A percentile compares a stretch with the other conserved stretches of the same genome.
These are phyloP conservation scores for Fusarium cicatricum DNA, from an alignment of 2,329 filamentous ascomycete genomes.

Conservation along the genomic window DNA sequence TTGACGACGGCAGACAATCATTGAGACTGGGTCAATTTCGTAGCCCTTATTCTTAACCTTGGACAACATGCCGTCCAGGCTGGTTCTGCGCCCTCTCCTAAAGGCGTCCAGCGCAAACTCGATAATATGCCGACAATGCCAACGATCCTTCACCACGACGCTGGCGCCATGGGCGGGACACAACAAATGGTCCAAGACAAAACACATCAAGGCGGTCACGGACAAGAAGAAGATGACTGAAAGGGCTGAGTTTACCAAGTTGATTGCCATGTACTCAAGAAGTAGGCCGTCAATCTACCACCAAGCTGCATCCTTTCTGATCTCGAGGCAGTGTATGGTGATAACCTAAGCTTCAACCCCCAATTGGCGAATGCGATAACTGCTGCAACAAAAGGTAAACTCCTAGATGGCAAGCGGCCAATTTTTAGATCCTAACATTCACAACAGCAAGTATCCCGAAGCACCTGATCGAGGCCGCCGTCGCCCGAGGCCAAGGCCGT, in stretches of 20 bases:
- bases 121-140: constrained; percentile 56
- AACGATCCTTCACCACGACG: constrained; percentile 58
- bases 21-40: neutral
- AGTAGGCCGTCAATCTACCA: constrained; percentile 54
- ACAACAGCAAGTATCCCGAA: constrained; percentile 78
- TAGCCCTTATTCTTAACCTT: neutral
- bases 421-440: constrained; percentile 1
- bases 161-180: constrained; percentile 69
- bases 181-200: constrained; percentile 96
- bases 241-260: constrained; percentile 73
- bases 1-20: constrained; percentile 19
- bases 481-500: constrained; percentile 87
- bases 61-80: constrained; percentile 28
- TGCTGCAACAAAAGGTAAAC: constrained; percentile 77
- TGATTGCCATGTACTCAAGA: constrained; percentile 79
- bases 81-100: constrained; percentile 26
- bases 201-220: constrained; percentile 89
- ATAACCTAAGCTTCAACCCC: constrained; percentile 77
- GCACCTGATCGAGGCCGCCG: constrained; percentile 80
- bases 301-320: constrained; percentile 17
- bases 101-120: constrained; percentile 15
- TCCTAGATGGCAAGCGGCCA: neutral
- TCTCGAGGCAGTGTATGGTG: constrained; percentile 70
- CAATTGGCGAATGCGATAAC: constrained; percentile 76
- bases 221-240: constrained; percentile 81